Base-by-base conservation (phyloP, 225 moss, liverwort and hornwort genomes). In the Bryum argenteum region DNA sequence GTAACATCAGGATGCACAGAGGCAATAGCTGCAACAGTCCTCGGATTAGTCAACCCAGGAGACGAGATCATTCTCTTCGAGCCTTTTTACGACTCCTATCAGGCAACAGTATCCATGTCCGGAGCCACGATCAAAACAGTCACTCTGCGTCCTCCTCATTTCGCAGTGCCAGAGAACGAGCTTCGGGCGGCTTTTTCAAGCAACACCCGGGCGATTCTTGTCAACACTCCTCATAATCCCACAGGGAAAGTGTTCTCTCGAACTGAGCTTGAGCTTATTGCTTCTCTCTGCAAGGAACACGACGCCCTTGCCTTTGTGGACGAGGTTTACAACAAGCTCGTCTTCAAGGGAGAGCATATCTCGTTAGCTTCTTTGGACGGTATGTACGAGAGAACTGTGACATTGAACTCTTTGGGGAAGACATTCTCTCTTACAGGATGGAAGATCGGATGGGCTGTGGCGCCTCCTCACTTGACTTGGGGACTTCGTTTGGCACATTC, bases 381-480 rank as follows among this genome's bases (percentile, higher is more conserved):
- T n/a, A 98, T 98, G 94, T 92, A 88, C n/a, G 91, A 92, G 84
- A 83, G 98, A 69, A 94, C 94, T 3, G 91, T 92, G 42, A 98
- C 98, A 13, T 77, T 97, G 82, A 98, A 98, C 73, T 98, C 98
- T 13, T 76, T 98, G 71, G 98, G 98, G 10, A 98, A 98, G 75
- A 98, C 90, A 11, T 98, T 98, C 72, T 98, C 98, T 48, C 58
- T 98, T 58, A 98, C 94, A 9, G 98, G 98, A 42, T 98, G 98
- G 98, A 98, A 98, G 75, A 77, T 98, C 14, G 98, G 98, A 41
- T 98, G 98, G 98, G 91, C 98, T n/a, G 92, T 98, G 51, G 98
- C 94, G 41, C 92, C 98, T n/a, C 78, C 94, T 44, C 74, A 85
- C 63, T 77, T 98, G 20, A 82, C 89, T 2, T 83, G 82, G 84